Evolutionary conservation across 2,329 filamentous ascomycete species (phyloP), one percentile per base, ranked within the genome.

Genomic region (Ilyonectria mors-panacis): DNA sequence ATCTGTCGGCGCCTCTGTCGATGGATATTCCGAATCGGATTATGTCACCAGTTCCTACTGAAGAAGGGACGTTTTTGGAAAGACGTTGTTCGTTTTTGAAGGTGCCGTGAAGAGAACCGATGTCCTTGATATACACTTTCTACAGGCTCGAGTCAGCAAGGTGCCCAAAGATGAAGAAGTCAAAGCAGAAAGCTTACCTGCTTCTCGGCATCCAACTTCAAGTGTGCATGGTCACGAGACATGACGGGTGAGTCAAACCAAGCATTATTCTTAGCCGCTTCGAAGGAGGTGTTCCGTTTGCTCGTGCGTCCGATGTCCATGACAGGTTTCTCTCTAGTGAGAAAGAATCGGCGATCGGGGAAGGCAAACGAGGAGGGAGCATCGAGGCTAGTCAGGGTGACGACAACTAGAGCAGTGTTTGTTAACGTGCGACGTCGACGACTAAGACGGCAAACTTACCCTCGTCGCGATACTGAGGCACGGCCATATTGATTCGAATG

Each of bases 221-320:
- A 75, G 48, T 86, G 79, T 17, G 92, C 92, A 79, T 94, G 92
- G 12, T 88, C 78, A 50, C 92, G 85, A 26, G 91, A 93, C 84
- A 94, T 91, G 39, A 94, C 91, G 0, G 91, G 88, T 63, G 88
- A 92, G 70, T 93, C 88, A 65, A 93, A 92, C 85, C 85, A 93
- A 17, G 85, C 88, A 78, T 94, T 94, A 70, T 86, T 78, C 6
- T 72, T 68, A 42, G 67, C 80, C 76, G 72, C 83, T 77, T 70
- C 71, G 9, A 81, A 74, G 3, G 53, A 59, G 56, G 70, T 21
- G 71, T 81, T 77, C 64, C 81, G 74, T 73, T 81, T 85, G 69
- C 84, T 86, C 39, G 83, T 82, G 28, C 85, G 79, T 42, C 85
- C 85, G 65, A 87, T 81, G 13, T 75, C 62, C 21, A 81, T 63